Conservation (phyloP, 2,329 filamentous ascomycete genomes). For the Ceratocystis lukuohia region DNA sequence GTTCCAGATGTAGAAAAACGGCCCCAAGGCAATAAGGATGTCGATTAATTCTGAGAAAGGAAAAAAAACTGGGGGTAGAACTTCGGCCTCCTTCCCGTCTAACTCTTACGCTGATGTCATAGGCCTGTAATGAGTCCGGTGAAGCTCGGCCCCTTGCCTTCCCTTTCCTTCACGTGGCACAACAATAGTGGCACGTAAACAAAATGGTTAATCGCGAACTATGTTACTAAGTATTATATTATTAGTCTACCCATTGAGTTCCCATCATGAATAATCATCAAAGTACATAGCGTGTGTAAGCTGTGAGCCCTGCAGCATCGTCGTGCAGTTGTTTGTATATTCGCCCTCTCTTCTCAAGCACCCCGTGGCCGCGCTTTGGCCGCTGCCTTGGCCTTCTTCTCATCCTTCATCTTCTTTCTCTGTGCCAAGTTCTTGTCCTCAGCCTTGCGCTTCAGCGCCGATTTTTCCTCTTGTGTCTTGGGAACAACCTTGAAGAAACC, state of each 20-base stretch:
- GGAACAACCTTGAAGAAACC: slow-evolving; percentile 93
- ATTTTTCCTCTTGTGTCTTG: slow-evolving; percentile 77
- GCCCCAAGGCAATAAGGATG: background rate
- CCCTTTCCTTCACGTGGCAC: background rate
- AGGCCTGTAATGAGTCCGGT: background rate
- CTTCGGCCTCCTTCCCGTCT: too few relatives aligned
- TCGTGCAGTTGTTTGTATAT: background rate
- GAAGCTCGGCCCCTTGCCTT: background rate
- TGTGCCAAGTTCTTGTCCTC: slow-evolving; percentile 84
- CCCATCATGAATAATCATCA: background rate
- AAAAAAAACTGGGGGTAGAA: background rate
- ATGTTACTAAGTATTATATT: too few relatives aligned
- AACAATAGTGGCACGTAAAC: background rate
- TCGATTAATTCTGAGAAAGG: background rate
- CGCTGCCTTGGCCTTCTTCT: slow-evolving; percentile 90
- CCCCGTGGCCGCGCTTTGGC: slow-evolving; percentile 76
- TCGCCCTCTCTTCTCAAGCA: slow-evolving; percentile 28
- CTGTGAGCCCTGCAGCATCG: background rate
- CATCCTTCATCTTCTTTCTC: slow-evolving; percentile 90
- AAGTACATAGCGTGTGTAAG: background rate
- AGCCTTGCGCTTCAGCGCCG: slow-evolving; percentile 76
- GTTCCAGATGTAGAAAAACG: too few relatives aligned
- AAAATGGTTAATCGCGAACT: too few relatives aligned
- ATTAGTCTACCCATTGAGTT: too few relatives aligned
- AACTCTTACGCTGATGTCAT: background rate